phyloP scores from a whole-genome alignment of 192 early-diverging fungal species.

The Backusella circina region DNA sequence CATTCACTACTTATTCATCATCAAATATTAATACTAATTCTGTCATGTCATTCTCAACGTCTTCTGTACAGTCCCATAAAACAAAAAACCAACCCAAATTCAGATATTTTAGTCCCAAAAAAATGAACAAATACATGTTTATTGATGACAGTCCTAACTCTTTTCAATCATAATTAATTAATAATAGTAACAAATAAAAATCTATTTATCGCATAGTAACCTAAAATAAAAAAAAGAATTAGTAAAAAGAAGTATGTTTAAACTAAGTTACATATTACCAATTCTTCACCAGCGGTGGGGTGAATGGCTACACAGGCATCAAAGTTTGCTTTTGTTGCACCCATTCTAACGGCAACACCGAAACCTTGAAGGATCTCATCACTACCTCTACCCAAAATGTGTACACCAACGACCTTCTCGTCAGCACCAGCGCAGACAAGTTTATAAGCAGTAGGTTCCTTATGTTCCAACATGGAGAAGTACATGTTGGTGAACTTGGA shows the following conservation, averaged over 20 bases:
- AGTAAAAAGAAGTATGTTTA: not conserved
- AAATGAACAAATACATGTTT: constrained; percentile 37
- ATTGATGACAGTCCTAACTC: constrained; percentile 35
- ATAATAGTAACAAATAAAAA: constrained; percentile 1
- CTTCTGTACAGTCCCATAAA: not conserved
- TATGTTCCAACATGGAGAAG: constrained; percentile 77
- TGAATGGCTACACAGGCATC: constrained; percentile 96
- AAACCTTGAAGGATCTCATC: constrained; percentile 97
- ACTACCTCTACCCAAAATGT: constrained; percentile 84
- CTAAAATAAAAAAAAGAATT: constrained; percentile 12
- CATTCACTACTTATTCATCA: not conserved
- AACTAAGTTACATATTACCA: constrained; percentile 60
- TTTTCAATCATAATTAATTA: not conserved
- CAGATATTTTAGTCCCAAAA: constrained; percentile 38
- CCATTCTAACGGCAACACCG: constrained; percentile 96
- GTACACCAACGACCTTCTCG: constrained; percentile 95
- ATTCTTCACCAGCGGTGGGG: constrained; percentile 93
- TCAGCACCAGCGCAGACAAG: constrained; percentile 82
- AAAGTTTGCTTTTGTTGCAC: constrained; percentile 98
- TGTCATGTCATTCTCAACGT: not conserved
- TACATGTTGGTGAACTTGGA: constrained; percentile 93
- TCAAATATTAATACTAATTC: not conserved
- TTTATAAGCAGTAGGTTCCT: constrained; percentile 92
- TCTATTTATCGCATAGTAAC: constrained; percentile 2
- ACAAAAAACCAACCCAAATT: constrained; percentile 29